These are phyloP conservation scores for Solanum bulbocastanum DNA, from an alignment of 257 asterid genomes.

Conservation along the genomic window DNA sequence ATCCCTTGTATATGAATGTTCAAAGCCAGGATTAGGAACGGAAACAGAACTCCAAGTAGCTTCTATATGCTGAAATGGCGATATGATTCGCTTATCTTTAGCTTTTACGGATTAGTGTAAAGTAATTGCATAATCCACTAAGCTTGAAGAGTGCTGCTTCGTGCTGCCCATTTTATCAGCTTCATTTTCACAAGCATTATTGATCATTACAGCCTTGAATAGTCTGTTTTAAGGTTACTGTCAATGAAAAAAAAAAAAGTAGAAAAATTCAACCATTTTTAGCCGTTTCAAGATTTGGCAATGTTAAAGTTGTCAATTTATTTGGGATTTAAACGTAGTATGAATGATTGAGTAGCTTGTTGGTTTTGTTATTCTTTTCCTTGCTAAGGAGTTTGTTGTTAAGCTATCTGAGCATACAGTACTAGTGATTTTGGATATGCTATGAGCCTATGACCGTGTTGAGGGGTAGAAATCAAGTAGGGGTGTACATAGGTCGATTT, in stretches of 20 bases:
- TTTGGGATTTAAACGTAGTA: background rate
- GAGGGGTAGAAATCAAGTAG: background rate
- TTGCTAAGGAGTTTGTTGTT: background rate
- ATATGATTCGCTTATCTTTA: background rate
- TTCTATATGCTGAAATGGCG: background rate
- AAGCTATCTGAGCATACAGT: background rate
- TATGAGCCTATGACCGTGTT: background rate
- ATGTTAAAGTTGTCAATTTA: background rate
- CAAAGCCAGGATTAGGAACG: background rate
- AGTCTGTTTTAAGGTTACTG: background rate
- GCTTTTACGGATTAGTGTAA: background rate
- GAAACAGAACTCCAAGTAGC: background rate
- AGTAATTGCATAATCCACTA: background rate
- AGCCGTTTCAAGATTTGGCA: background rate
- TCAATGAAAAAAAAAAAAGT: background rate
- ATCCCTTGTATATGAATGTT: background rate
- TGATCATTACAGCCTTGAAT: background rate
- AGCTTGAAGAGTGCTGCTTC: background rate
- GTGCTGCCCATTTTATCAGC: background rate
- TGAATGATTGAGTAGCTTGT: background rate
- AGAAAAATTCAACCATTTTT: background rate
- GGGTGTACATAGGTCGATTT: background rate
- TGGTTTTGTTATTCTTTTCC: background rate
- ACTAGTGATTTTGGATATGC: background rate
- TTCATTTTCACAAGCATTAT: background rate